Base-by-base conservation (phyloP, 2,329 filamentous ascomycete species). In the Meredithiella fracta region DNA sequence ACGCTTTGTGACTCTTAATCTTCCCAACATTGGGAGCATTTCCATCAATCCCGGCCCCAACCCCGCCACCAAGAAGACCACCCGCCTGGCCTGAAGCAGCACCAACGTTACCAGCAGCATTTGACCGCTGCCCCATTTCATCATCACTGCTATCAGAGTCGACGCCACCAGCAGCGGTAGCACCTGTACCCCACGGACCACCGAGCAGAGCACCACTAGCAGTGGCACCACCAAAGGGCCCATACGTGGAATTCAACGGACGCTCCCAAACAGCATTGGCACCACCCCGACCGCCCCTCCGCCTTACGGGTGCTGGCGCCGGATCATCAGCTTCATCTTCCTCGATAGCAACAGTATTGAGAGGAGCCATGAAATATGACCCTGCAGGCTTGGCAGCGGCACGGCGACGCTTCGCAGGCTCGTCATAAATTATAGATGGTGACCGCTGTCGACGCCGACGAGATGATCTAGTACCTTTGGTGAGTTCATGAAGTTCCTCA, bases 121-220 rank as follows among this genome's bases (percentile, higher is more conserved):
- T 71, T 6, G 75, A 78, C 59, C 84, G 78, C 60, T 82, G 80
- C 60, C 78, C 75, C 68, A 80, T 80, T 64, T 98, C 92, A 62
- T 98, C 92, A 63, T 98, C 92, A 66, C 92, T 98, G 67, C 89
- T 96, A 66, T 98, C 92, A 4, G 91, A 95, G 63, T 97, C 92
- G 7, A 82, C 85, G 54, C 85, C 86, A 26, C 83, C n/a, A n/a
- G n/a, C n/a, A n/a, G n/a, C 89, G 59, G 80, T 79, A 22, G 85
- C 85, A 11, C 79, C 84, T 47, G 80, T 80, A 56, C 83, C 85
- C 73, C 83, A 86, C 3, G 85, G 83, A 1, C 86, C 87, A 59
- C 75, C 81, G 56, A 91, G 77, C 11, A 92, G 73, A 15, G 87
- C 79, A 31, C 82, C 77, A 44, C 76, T 77, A 37, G 86, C 86